Conservation (phyloP, 805 yeast species). For the Zygotorulaspora chibaensis region DNA sequence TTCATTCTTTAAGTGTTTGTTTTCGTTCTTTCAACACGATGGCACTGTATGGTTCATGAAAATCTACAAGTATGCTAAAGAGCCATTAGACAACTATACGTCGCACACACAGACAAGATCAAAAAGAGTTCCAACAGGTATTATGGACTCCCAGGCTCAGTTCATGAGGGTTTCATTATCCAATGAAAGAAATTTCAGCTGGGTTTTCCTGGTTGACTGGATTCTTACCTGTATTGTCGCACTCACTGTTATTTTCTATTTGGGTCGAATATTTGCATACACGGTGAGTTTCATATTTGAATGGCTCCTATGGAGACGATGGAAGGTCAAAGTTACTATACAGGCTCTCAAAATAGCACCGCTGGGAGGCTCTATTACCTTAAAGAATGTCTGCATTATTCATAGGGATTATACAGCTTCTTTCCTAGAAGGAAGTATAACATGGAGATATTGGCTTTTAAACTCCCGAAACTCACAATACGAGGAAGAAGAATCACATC, state of each 20-base stretch:
- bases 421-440: slow-evolving; percentile 64
- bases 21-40: too few relatives aligned
- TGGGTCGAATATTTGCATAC: slow-evolving; percentile 67
- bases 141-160: slow-evolving; percentile 28
- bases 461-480: slow-evolving; percentile 34
- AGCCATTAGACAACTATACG: too few relatives aligned
- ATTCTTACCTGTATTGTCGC: slow-evolving; percentile 58
- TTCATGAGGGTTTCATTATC: slow-evolving; percentile 34
- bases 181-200: slow-evolving; percentile 37
- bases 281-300: slow-evolving; percentile 48
- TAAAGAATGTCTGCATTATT: slow-evolving; percentile 68
- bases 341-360: slow-evolving; percentile 75
- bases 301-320: slow-evolving; percentile 59
- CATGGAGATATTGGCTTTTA: slow-evolving; percentile 89
- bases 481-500: slow-evolving; percentile 8
- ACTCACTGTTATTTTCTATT: slow-evolving; percentile 65
- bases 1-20: too few relatives aligned
- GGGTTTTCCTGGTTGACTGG: slow-evolving; percentile 89
- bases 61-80: too few relatives aligned
- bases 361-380: slow-evolving; percentile 76
- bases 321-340: slow-evolving; percentile 54
- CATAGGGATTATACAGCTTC: slow-evolving; percentile 72
- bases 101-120: too few relatives aligned
- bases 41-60: too few relatives aligned
- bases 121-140: neutral